Evolutionary conservation across 345 rosid genomes (phyloP), one percentile per base, ranked within the genome.

Genomic region (Arabidopsis suecica): DNA sequence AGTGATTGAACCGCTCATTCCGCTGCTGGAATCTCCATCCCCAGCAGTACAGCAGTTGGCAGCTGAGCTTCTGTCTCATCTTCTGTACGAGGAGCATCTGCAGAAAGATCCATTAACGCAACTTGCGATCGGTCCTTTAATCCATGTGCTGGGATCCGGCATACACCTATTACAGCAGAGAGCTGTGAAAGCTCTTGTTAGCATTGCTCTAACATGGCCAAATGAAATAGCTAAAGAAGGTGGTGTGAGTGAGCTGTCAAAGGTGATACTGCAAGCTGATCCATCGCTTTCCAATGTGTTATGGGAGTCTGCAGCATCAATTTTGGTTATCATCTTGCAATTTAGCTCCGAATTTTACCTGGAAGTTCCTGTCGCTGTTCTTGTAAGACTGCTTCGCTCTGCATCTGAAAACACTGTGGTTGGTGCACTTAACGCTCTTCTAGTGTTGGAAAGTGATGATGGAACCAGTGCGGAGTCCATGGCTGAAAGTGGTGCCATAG

Each of bases 401-500:
- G 91, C 95, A 59, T 84, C 85, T 25, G 99, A 93, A 76, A 72
- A 83, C 85, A 91, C 99, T 0, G 95, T 89, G 33, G 66, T 86
- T 57, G 99, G 97, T 53, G 93, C 99, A 13, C 66, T 96, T 72
- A 93, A 96, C 83, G 89, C 99, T 68, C 98, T 93, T 84, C 85
- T 96, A 72, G 97, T 96, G 69, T 81, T 96, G 82, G 99, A 93
- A 87, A 93, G 96, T 59, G 97, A 93, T 44, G 98, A 96, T 63
- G 95, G 92, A 65, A 87, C 96, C 50, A 93, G 98, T 73, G 99
- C 98, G 1, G 98, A 89, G 82, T 95, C 99, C 45, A 93, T 96
- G 99, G 97, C 99, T 57, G 98, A 89, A 82, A 91, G 97, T 71
- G 99, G 98, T 65, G 97, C 99, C 57, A 84, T 96, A 75, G 98